Evolutionary conservation across 2,329 filamentous ascomycete species (phyloP).

Genomic region (Fusarium goolgardi): DNA sequence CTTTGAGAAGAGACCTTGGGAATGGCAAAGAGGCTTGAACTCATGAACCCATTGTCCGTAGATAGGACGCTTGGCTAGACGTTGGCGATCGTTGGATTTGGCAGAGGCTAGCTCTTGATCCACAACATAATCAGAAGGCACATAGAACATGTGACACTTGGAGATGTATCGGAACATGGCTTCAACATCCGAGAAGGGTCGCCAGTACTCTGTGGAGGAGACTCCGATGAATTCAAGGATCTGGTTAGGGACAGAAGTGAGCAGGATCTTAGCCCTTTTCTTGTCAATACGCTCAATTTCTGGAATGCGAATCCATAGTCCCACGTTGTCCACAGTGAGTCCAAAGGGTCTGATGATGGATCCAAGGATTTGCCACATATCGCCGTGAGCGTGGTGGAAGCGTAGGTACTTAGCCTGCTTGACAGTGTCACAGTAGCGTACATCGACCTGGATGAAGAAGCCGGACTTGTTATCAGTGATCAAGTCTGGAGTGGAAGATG

Average conservation of each 20-base stretch:
- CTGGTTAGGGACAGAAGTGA: slow-evolving; percentile 67
- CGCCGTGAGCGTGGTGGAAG: slow-evolving; percentile 79
- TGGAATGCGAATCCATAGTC: slow-evolving; percentile 72
- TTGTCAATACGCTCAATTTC: slow-evolving; percentile 72
- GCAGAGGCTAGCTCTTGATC: slow-evolving; percentile 50
- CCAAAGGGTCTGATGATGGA: slow-evolving; percentile 72
- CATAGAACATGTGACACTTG: slow-evolving; percentile 68
- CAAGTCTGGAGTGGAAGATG: not conserved
- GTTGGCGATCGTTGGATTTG: slow-evolving; percentile 67
- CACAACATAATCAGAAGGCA: slow-evolving; percentile 49
- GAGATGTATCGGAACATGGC: slow-evolving; percentile 72
- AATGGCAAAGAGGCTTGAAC: slow-evolving; percentile 67
- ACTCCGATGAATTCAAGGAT: slow-evolving; percentile 74
- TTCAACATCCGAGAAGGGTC: slow-evolving; percentile 65
- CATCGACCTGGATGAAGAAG: slow-evolving; percentile 74
- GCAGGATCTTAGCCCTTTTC: slow-evolving; percentile 67
- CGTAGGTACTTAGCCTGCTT: slow-evolving; percentile 68
- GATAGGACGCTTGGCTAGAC: slow-evolving; percentile 65
- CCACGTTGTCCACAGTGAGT: slow-evolving; percentile 72
- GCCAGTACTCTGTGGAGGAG: slow-evolving; percentile 59
- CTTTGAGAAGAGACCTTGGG: slow-evolving; percentile 51
- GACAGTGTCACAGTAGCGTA: slow-evolving; percentile 64
- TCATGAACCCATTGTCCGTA: slow-evolving; percentile 72
- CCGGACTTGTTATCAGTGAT: not conserved
- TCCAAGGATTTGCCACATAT: slow-evolving; percentile 74